A percentile compares a stretch with the other conserved stretches of the same genome.
These are phyloP conservation scores for Aspergillus aculeatus DNA, from an alignment of 2,329 filamentous ascomycete genomes.

Conservation along the genomic window DNA sequence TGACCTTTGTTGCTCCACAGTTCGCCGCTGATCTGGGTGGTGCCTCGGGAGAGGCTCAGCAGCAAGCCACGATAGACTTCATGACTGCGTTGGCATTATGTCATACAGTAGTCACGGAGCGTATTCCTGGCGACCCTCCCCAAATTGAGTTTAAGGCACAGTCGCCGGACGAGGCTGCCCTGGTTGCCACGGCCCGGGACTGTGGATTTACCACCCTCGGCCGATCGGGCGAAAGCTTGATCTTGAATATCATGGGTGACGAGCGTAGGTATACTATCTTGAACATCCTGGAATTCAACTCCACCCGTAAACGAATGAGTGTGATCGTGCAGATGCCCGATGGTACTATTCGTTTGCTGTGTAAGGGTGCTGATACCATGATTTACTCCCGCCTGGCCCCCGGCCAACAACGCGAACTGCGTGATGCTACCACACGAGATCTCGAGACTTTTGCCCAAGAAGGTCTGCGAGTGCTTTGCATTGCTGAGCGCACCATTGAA, in stretches of 20 bases:
- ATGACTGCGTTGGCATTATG: conserved; percentile 1
- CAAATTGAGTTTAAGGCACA: conserved; percentile 8
- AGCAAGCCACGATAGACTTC: neutral
- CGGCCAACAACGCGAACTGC: conserved; percentile 1
- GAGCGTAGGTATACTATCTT: conserved; percentile 3
- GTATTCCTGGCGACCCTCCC: conserved; percentile 2
- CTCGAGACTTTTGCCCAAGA: conserved; percentile 7
- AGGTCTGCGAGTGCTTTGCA: conserved; percentile 5
- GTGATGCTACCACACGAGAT: neutral
- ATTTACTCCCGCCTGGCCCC: conserved; percentile 5
- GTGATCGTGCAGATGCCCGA: conserved; percentile 6
- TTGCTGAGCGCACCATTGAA: conserved; percentile 1
- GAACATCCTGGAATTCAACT: conserved; percentile 6
- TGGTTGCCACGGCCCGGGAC: conserved; percentile 6
- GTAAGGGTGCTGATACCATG: conserved; percentile 3
- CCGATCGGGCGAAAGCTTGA: conserved; percentile 1
- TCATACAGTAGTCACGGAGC: conserved; percentile 7
- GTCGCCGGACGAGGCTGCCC: conserved; percentile 3
- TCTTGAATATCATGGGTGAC: conserved; percentile 4
- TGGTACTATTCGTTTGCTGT: conserved; percentile 3
- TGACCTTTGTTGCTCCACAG: conserved; percentile 2
- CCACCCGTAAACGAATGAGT: conserved; percentile 7
- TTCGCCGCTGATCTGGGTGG: conserved; percentile 1
- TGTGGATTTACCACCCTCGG: conserved; percentile 2
- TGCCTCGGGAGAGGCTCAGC: conserved; percentile 2